Evolutionary conservation across 768 basidiomycete genomes (phyloP).

Genomic region (Dendrothele bispora): DNA sequence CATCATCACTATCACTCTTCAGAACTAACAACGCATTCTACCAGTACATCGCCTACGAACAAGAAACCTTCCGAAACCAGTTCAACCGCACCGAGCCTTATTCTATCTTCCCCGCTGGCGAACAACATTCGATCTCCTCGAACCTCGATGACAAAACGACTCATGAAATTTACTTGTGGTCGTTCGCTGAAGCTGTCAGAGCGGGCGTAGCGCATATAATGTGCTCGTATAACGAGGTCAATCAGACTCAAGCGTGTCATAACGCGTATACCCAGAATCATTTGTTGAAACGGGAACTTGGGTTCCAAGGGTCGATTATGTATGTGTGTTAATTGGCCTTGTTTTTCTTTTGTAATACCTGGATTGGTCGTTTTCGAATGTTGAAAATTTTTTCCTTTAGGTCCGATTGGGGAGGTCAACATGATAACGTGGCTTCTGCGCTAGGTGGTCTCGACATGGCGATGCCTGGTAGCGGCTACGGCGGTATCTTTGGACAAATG

Average conservation of each 20-base stretch:
- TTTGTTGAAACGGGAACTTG: conserved; percentile 47
- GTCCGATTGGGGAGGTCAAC: conserved; percentile 46
- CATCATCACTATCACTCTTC: not conserved
- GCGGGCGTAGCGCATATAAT: conserved; percentile 33
- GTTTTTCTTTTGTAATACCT: too few relatives aligned
- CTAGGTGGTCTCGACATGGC: conserved; percentile 17
- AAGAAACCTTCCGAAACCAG: conserved; percentile 20
- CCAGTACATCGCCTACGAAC: conserved; percentile 19
- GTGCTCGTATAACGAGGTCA: conserved; percentile 34
- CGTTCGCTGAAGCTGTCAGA: conserved; percentile 26
- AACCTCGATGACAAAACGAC: conserved; percentile 44
- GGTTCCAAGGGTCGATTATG: conserved; percentile 53
- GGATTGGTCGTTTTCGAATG: not conserved
- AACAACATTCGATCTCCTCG: conserved; percentile 17
- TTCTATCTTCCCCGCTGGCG: not conserved
- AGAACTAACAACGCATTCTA: not conserved
- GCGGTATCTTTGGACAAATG: not conserved
- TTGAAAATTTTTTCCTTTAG: conserved; percentile 10
- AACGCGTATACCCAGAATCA: conserved; percentile 40
- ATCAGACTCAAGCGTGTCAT: conserved; percentile 48
- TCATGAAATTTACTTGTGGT: conserved; percentile 29
- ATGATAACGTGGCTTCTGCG: conserved; percentile 5
- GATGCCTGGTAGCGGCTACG: conserved; percentile 8
- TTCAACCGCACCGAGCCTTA: not conserved
- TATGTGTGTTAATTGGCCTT: too few relatives aligned